Percentiles rank a stretch among this genome's conserved stretches.
Conservation (phyloP, 192 early-diverging fungal species). For the Glomus cerebriforme region DNA sequence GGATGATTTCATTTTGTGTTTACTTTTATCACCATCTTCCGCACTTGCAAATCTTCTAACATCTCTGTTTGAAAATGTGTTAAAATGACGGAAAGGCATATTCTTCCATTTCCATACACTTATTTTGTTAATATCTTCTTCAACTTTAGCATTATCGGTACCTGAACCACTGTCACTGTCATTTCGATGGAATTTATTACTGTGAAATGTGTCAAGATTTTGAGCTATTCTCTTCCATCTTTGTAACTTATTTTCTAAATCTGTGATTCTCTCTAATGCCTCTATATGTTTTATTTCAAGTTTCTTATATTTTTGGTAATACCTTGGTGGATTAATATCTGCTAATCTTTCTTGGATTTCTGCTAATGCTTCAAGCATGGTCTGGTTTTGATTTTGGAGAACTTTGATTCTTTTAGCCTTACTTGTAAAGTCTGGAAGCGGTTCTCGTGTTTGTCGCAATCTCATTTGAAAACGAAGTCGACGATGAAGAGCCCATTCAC, state of each 20-base stretch:
- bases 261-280: conserved; percentile 5
- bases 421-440: background rate
- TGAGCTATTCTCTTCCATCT: conserved; percentile 3
- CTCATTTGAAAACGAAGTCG: conserved; percentile 10
- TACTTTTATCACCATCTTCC: background rate
- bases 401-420: background rate
- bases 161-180: background rate
- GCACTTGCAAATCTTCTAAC: background rate
- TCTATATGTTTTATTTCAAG: background rate
- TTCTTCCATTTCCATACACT: background rate
- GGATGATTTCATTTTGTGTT: background rate
- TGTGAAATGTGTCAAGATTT: conserved; percentile 14
- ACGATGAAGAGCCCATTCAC: conserved; percentile 40
- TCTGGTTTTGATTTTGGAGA: conserved; percentile 19
- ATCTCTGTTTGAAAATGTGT: background rate
- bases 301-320: conserved; percentile 29
- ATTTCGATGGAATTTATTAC: background rate
- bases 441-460: conserved; percentile 5
- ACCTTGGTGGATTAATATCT: conserved; percentile 31
- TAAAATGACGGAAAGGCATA: background rate
- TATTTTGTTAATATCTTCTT: background rate
- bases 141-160: background rate
- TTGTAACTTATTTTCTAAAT: conserved; percentile 14
- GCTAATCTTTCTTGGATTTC: conserved; percentile 31
- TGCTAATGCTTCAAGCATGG: conserved; percentile 24